These are phyloP conservation scores for Cicer cuneatum DNA, from an alignment of 306 rosid species.

Conservation along the genomic window DNA sequence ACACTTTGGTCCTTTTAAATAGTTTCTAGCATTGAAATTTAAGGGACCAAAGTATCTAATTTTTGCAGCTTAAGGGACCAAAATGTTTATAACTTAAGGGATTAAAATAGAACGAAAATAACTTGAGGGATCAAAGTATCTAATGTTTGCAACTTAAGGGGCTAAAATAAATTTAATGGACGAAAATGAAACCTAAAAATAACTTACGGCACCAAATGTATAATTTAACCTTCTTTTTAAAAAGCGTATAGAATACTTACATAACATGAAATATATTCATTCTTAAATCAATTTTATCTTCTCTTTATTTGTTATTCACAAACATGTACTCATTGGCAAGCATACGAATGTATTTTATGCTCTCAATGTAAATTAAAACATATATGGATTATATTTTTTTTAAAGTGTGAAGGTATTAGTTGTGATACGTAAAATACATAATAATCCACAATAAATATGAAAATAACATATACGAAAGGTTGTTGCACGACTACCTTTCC, in stretches of 20 bases:
- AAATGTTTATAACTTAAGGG: too few species aligned
- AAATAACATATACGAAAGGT: slow-evolving; percentile 22
- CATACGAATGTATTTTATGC: slow-evolving; percentile 14
- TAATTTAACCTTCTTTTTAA: background rate
- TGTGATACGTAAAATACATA: slow-evolving; percentile 14
- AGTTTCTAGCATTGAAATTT: too few species aligned
- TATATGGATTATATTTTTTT: slow-evolving; percentile 4
- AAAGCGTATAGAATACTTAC: background rate
- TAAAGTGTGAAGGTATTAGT: background rate
- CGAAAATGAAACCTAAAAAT: too few species aligned
- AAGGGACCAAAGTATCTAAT: too few species aligned
- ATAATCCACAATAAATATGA: slow-evolving; percentile 11
- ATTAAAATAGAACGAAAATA: too few species aligned
- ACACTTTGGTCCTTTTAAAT: too few species aligned
- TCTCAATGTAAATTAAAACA: slow-evolving; percentile 15
- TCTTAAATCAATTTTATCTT: slow-evolving; percentile 9
- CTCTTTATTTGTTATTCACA: slow-evolving; percentile 4
- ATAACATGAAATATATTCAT: slow-evolving; percentile 16
- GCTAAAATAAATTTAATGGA: too few species aligned
- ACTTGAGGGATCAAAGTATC: too few species aligned
- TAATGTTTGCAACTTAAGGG: too few species aligned
- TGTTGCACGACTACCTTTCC: background rate
- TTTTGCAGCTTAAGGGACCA: too few species aligned
- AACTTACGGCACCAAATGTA: too few species aligned
- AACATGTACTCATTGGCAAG: slow-evolving; percentile 7